Evolutionary conservation across 2,329 filamentous ascomycete species (phyloP), one percentile per base, ranked within the genome.

Genomic region (Lasiodiplodia sp.): DNA sequence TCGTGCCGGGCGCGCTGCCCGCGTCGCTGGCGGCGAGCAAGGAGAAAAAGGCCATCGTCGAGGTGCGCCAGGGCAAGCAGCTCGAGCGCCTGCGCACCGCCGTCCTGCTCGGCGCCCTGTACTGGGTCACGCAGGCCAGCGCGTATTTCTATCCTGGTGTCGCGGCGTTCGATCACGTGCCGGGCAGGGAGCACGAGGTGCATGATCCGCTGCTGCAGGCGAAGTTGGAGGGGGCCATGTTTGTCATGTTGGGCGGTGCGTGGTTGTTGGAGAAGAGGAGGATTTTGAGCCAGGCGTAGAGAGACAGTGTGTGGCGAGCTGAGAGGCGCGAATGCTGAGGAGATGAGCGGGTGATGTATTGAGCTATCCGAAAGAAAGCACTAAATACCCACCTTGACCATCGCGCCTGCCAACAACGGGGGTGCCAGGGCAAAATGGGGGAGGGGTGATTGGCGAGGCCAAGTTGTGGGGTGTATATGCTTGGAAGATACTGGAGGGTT

Each of bases 101-200:
- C 4, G 63, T 67, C 10, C 65, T 82, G 56, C 69, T 84, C 2
- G 82, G 79, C 0, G 79, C 75, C 44, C 68, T 86, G 63, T 84
- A 85, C 69, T 84, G 82, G 73, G 58, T 80, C 4, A 81, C 83
- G 2, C 80, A 78, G 10, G 31, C 84, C 56, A 80, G 75, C 66
- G 84, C 79, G 1, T 80, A 83, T 21, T 70, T 84, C 44, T 86
- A 86, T 71, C 84, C 84, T 0, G 83, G 60, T 1, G 47, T 34
- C 4, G 21, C 21, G 37, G 47, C 56, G 11, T 68, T 56, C 7
- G 66, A 68, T 34, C 4, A 28, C 1, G 21, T 68, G 11, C 66
- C 66, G 0, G 66, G 66, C 4, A 40, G 57, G 44, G 66, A 31
- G 49, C 31, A 18, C 2, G 51, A 40, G 18, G 67, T 21, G 25